These are phyloP conservation scores for Hansfordia pulvinata DNA, from an alignment of 2,329 filamentous ascomycete genomes.

Conservation along the genomic window DNA sequence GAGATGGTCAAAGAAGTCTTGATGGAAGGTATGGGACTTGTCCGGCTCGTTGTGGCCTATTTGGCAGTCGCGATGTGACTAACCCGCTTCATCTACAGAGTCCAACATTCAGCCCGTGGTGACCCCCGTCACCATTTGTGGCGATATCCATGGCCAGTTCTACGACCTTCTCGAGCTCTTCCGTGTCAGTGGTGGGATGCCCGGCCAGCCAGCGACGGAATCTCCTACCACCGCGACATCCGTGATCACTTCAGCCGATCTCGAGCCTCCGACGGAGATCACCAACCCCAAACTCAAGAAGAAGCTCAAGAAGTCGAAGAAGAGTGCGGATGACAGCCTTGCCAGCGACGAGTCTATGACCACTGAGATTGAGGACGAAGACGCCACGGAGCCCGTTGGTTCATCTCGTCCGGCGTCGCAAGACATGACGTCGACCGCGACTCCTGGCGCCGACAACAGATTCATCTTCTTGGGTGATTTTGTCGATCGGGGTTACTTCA, in stretches of 20 bases:
- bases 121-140: constrained; percentile 92
- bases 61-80: constrained; percentile 1
- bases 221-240: constrained; percentile 54
- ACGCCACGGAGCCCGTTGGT: constrained; percentile 21
- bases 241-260: constrained; percentile 78
- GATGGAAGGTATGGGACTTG: constrained; percentile 66
- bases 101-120: constrained; percentile 98
- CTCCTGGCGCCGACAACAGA: constrained; percentile 31
- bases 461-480: constrained; percentile 71
- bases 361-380: constrained; percentile 34
- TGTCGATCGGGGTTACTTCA: constrained; percentile 94
- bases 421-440: constrained; percentile 7
- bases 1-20: constrained; percentile 98
- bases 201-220: constrained; percentile 62
- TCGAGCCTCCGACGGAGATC: constrained; percentile 82
- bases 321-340: constrained; percentile 31
- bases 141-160: constrained; percentile 97
- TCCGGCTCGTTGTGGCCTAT: too few species aligned
- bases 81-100: constrained; percentile 38
- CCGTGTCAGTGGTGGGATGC: constrained; percentile 92
- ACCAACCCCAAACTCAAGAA: constrained; percentile 77
- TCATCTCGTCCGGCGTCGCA: constrained; percentile 15
- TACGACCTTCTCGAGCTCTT: constrained; percentile 97
- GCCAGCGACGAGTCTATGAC: constrained; percentile 32
- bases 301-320: constrained; percentile 60